phyloP scores from a whole-genome alignment of 352 stramenopile species.

The Pythium vanterpoolii region DNA sequence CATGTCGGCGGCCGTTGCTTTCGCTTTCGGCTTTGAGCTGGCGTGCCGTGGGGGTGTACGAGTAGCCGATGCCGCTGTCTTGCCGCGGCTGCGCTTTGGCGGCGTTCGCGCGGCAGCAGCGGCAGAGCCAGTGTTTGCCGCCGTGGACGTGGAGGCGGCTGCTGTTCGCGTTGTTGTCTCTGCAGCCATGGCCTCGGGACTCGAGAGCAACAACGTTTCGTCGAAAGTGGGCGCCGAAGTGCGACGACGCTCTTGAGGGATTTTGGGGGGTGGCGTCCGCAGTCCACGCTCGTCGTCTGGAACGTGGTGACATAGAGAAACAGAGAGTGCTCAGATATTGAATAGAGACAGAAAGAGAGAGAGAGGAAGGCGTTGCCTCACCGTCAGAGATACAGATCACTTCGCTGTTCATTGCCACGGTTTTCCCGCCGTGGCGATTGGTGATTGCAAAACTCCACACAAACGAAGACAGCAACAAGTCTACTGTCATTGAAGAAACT shows the following conservation, averaged over 20 bases:
- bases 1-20: neutral
- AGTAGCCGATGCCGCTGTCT: neutral
- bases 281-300: neutral
- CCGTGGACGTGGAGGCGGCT: neutral
- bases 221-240: neutral
- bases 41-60: neutral
- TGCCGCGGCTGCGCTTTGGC: slow-evolving; percentile 4
- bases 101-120: no score
- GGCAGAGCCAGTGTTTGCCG: no score
- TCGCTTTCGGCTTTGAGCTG: neutral
- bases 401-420: slow-evolving; percentile 12
- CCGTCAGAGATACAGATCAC: slow-evolving; percentile 55
- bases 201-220: slow-evolving; percentile 11
- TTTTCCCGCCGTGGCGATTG: neutral
- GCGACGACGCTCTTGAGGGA: neutral
- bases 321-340: neutral
- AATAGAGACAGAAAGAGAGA: neutral
- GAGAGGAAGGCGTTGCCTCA: slow-evolving; percentile 5
- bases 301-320: neutral
- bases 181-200: neutral
- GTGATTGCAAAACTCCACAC: neutral
- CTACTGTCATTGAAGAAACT: neutral
- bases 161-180: neutral
- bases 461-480: neutral
- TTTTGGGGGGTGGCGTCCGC: slow-evolving; percentile 6